Evolutionary conservation across 441 rosid genomes (phyloP), one percentile per base, ranked within the genome.

Genomic region (Daphne laureola): DNA sequence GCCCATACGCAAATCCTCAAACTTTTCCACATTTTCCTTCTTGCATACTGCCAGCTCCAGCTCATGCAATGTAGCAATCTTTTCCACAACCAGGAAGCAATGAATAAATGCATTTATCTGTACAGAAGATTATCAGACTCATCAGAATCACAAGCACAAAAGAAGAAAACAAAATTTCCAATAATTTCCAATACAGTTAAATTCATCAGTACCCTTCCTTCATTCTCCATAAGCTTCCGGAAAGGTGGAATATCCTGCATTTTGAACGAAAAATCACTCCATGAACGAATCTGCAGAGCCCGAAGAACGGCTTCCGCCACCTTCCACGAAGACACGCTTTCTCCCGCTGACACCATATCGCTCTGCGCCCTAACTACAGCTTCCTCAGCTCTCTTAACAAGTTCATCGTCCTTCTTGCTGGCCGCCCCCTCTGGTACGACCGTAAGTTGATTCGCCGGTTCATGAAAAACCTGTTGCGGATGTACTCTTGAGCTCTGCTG

Each of bases 41-140:
- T 73, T 69, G 71, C 99, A 90, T 46, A 90, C 67, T 9, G 87
- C 96, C 69, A 62, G 69, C 67, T 86, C 86, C 86, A 94, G 77
- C 66, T 94, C 99, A 74, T 84, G 71, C 70, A 94, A 67, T 1
- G 98, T 73, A 31, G 90, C 79, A 23, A 94, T 80, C 59, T 74
- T 68, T 64, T 87, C 69, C 42, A 83, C 99, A 54, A 78, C 94
- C 61, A 86, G 78, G 61, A 76, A 94, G 79, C 99, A 94, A 67
- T 84, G 87, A 62, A 94, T 87, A 74, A 84, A 94, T 14, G 94
- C 85, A 82, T 86, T 86, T 55, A 94, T 71, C 99, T 94, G 63
- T 48, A 67, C n/a, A 62, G 35, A 45, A 55, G 21, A 51, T 23
- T 65, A 46, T n/a, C 51, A 52, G 25, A 31, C 11, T 2, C 4